Base-by-base conservation (phyloP, 1,139 yeast genomes). In the Hyphopichia khmerensis region DNA sequence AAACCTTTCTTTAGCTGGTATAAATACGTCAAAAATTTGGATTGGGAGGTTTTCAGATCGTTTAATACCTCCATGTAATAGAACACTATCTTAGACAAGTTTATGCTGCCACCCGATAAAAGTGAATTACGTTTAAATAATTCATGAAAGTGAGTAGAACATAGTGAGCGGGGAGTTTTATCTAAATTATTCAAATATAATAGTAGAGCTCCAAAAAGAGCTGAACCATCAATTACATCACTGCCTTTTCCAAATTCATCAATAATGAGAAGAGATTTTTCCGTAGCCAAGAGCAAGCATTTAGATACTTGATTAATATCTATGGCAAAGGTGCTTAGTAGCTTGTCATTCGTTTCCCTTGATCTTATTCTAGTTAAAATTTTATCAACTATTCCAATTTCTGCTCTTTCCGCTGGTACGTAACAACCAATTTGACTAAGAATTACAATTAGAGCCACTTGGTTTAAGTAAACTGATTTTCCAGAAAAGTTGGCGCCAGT, bases 161-260 rank as follows among this genome's bases (percentile, higher is more conserved):
- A 55, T 3, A 74, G 38, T 0, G 64, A 52, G 37, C 69, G 53
- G 0, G 76, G 69, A 30, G 68, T 50, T 0, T 27, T 33, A 0
- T 40, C 35, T 2, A 42, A 35, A 1, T 55, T 46, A 10, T 46
- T 37, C 7, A 71, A 46, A 15, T 55, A 45, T 19, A 57, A 57
- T 11, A 75, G 48, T 11, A 68, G 51, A 0, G 75, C 55, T 1
- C 75, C 77, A 44, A 73, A 62, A 14, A 75, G 44, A 0, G 77
- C 64, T 0, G 76, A 75, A 0, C 80, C 79, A 47, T 75, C 78
- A 27, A 61, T 46, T 1, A 63, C 49, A 51, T 72, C 77, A 1
- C 79, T 76, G 0, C 81, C 82, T 41, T 75, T 71, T 0, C 81
- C 82, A 56, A 73, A 75, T 48, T 77, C 82, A 54, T 77, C 81